Evolutionary conservation across 2,329 filamentous ascomycete genomes (phyloP), one percentile per base, ranked within the genome.

Genomic region (Byssochlamys sp.): DNA sequence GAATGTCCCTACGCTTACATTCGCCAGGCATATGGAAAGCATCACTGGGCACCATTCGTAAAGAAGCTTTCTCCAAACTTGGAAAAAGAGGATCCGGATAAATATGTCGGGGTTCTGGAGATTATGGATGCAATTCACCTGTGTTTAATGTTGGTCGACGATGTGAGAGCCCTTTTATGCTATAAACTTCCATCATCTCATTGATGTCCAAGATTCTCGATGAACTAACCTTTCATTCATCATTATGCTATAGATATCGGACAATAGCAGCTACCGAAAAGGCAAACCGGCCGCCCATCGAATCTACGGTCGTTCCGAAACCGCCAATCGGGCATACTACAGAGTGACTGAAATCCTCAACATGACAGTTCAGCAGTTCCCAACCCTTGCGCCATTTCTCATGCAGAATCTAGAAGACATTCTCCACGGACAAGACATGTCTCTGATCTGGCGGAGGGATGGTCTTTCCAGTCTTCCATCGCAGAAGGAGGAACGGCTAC

Each of bases 51-150:
- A 2, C 59, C 60, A 1, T 66, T 66, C 39, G 60, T 65, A 3
- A 28, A 65, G 25, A 65, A 64, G 39, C 58, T 66, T 2, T 60
- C 60, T 1, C 62, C 63, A 0, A 51, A 14, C 6, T 59, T 66
- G 0, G 56, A 62, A 24, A 25, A 58, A 9, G 58, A 60, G 9
- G 53, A 65, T 19, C 58, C 62, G 2, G 39, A 31, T 1, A 65
- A 65, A 9, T 63, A 65, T 45, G 27, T 49, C 14, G 62, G 62
- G 57, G 53, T 65, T 1, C 33, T 63, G 14, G 63, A 66, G 28
- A 65, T 64, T n/a, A 65, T 65, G 65, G 65, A 65, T 48, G 60
- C 58, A 0, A 65, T 66, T 11, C 65, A 66, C 31, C 49, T 66
- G 3, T 65, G 63, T n/a, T 48, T 64, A 12, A 66, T 65, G 59